phyloP scores from a whole-genome alignment of 768 basidiomycete species.

The Dacryopinax spathularia region DNA sequence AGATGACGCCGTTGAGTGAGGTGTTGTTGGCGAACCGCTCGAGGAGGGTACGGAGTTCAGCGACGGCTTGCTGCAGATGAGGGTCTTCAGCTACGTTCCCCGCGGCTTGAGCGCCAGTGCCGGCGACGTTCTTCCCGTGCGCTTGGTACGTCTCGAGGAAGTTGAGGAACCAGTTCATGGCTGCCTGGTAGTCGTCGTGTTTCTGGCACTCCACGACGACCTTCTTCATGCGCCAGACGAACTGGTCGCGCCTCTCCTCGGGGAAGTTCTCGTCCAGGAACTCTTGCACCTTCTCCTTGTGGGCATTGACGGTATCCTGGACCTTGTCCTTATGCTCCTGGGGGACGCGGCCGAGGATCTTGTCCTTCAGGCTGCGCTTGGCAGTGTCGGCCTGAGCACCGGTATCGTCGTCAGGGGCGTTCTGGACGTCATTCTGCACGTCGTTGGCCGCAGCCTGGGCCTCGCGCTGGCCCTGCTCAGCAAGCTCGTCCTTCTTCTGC shows the following conservation, averaged over 20 bases:
- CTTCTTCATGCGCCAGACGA: conserved; percentile 89
- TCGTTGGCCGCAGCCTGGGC: background rate
- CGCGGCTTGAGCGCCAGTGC: conserved; percentile 24
- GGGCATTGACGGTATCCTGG: conserved; percentile 40
- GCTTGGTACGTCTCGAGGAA: conserved; percentile 47
- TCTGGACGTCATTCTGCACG: background rate
- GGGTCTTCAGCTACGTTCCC: conserved; percentile 34
- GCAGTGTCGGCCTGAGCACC: conserved; percentile 20
- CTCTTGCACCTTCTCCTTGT: conserved; percentile 44
- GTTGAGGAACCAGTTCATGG: conserved; percentile 56
- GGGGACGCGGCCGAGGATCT: conserved; percentile 28
- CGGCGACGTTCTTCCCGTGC: conserved; percentile 33
- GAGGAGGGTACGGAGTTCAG: conserved; percentile 62
- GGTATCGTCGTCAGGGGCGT: conserved; percentile 20
- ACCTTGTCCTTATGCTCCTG: conserved; percentile 47
- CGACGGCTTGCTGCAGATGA: conserved; percentile 39
- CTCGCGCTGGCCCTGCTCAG: background rate
- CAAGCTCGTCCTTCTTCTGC: conserved; percentile 19
- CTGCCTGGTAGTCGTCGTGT: conserved; percentile 78
- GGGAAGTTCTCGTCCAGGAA: conserved; percentile 80
- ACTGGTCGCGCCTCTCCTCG: conserved; percentile 76
- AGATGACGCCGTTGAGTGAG: conserved; percentile 51
- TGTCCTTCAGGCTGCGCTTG: conserved; percentile 19
- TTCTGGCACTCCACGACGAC: conserved; percentile 85
- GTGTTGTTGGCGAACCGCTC: conserved; percentile 78